Percentiles rank a stretch among this genome's conserved stretches.
These are phyloP conservation scores for Rhodotorula diobovata DNA, from an alignment of 768 basidiomycete genomes.

Conservation along the genomic window DNA sequence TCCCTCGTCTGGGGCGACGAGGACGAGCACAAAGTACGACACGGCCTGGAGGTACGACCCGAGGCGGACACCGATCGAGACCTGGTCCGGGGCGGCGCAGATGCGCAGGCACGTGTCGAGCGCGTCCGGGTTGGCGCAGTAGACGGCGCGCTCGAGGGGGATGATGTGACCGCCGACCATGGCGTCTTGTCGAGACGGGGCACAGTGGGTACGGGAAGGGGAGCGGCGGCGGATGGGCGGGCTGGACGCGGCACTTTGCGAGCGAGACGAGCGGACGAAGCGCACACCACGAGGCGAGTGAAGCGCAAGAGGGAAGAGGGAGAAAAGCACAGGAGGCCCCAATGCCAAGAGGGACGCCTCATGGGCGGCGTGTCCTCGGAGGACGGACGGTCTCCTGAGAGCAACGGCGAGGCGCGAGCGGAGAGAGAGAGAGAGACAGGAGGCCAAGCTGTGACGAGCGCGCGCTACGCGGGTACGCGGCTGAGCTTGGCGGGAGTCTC, in stretches of 20 bases:
- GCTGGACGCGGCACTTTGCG: too few relatives aligned
- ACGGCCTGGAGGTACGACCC: conserved; percentile 23
- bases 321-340: not conserved
- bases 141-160: conserved; percentile 20
- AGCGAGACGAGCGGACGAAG: too few relatives aligned
- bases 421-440: not conserved
- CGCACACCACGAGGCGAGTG: too few relatives aligned
- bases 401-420: too few relatives aligned
- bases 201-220: not conserved
- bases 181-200: too few relatives aligned
- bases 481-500: too few relatives aligned
- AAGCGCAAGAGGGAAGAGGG: not conserved
- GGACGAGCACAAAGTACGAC: conserved; percentile 25
- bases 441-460: too few relatives aligned
- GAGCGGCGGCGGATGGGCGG: too few relatives aligned
- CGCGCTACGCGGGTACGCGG: too few relatives aligned
- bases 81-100: conserved; percentile 20
- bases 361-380: not conserved
- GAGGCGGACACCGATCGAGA: conserved; percentile 18
- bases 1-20: conserved; percentile 32
- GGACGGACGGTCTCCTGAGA: not conserved
- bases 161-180: conserved; percentile 20
- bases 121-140: conserved; percentile 31
- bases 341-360: not conserved
- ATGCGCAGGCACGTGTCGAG: conserved; percentile 17